These are phyloP conservation scores for Diaporthe sp. DNA, from an alignment of 2,329 filamentous ascomycete species.

Conservation along the genomic window DNA sequence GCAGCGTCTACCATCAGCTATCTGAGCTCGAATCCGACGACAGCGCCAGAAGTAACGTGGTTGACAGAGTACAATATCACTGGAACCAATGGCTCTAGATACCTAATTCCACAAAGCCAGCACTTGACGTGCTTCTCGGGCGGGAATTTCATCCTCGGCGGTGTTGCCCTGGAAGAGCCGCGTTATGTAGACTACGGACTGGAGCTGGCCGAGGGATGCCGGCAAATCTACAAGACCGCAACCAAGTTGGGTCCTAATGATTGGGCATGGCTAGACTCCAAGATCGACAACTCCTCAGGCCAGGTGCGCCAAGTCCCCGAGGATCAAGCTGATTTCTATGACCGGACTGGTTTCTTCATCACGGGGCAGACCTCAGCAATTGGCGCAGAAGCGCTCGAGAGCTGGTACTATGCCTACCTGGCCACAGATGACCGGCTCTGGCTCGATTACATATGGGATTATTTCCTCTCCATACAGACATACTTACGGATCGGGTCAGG, in stretches of 20 bases:
- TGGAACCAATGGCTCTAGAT: neutral
- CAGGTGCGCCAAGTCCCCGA: conserved; percentile 1
- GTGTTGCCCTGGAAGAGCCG: neutral
- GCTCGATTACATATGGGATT: conserved; percentile 13
- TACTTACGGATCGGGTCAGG: neutral
- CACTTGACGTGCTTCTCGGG: conserved; percentile 21
- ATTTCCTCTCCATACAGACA: neutral
- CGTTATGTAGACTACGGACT: conserved; percentile 15
- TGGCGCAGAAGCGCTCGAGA: conserved; percentile 24
- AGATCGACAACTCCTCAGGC: neutral
- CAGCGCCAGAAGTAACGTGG: neutral
- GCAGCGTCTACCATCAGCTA: conserved; percentile 24
- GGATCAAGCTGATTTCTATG: conserved; percentile 23
- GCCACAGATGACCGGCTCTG: conserved; percentile 14
- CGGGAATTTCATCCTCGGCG: conserved; percentile 21
- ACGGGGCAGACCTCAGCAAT: neutral
- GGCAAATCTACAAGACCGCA: neutral
- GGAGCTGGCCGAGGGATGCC: conserved; percentile 15
- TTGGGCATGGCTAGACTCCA: conserved; percentile 13
- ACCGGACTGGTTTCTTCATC: conserved; percentile 18
- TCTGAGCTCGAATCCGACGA: conserved; percentile 24
- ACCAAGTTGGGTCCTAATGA: neutral
- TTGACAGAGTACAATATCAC: conserved; percentile 13
- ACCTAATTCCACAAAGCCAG: conserved; percentile 15
- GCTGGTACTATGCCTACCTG: conserved; percentile 32